A percentile compares a stretch with the other conserved stretches of the same genome.
phyloP scores from a whole-genome alignment of 495 filamentous ascomycete species.

The Penicillium soppii region DNA sequence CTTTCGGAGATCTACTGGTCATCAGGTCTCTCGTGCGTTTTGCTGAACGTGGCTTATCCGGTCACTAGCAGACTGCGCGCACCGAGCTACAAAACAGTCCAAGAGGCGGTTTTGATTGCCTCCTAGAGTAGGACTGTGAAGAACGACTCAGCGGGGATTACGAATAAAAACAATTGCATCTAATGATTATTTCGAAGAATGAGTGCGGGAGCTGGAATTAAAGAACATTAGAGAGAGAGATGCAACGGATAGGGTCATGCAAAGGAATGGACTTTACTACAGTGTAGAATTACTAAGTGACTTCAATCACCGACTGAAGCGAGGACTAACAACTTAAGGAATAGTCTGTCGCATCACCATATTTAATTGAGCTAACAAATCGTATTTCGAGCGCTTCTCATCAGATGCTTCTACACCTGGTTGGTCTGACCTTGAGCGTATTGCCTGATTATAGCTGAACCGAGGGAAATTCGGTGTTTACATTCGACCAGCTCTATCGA shows the following conservation, averaged over 20 bases:
- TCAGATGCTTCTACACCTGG: not conserved
- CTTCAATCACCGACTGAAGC: no score
- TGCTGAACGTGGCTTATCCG: not conserved
- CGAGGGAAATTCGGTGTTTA: not conserved
- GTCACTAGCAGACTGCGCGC: not conserved
- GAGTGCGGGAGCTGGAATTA: no score
- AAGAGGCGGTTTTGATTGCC: not conserved
- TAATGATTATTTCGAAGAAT: not conserved
- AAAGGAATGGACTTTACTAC: not conserved
- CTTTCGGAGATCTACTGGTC: slow-evolving; percentile 2
- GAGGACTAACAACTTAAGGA: not conserved
- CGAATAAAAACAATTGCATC: not conserved
- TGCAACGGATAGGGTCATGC: not conserved
- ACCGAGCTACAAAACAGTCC: not conserved
- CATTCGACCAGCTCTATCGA: not conserved
- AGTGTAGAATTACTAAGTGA: no score
- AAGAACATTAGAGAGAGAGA: no score
- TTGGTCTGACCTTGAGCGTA: slow-evolving; percentile 1
- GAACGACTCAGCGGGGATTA: not conserved
- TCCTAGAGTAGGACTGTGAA: not conserved
- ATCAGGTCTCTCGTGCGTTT: not conserved
- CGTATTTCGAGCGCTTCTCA: not conserved
- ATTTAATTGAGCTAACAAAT: not conserved
- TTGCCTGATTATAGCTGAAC: slow-evolving; percentile 1
- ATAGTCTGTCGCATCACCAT: not conserved